Conservation (phyloP, 2,329 filamentous ascomycete species). For the Aspergillus costaricaensis region DNA sequence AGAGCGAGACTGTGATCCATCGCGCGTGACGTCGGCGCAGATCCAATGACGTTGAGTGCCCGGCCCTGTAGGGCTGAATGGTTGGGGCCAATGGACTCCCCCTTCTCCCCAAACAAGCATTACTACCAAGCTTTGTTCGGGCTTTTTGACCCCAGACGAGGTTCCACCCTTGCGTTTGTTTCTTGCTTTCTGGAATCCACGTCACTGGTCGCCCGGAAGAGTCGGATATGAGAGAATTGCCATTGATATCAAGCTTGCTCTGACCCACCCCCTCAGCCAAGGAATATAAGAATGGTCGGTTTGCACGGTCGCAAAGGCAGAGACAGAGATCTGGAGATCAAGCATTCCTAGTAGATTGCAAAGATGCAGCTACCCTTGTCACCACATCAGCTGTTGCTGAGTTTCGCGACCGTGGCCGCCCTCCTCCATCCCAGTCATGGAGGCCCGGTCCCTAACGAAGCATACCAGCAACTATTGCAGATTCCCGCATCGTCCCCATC, state of each 20-base stretch:
- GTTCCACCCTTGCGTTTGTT: background rate
- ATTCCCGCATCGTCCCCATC: constrained; percentile 8
- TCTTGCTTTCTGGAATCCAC: background rate
- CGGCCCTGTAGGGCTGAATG: constrained; percentile 8
- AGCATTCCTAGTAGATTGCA: background rate
- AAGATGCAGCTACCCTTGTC: background rate
- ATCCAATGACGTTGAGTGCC: background rate
- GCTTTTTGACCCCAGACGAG: background rate
- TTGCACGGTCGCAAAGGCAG: background rate
- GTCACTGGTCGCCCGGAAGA: background rate
- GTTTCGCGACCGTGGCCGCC: constrained; percentile 1
- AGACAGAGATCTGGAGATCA: background rate
- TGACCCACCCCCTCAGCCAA: background rate
- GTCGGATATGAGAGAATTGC: background rate
- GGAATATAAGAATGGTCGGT: background rate
- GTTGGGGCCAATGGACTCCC: background rate
- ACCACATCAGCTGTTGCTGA: background rate
- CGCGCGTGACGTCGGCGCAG: background rate
- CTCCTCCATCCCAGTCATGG: background rate
- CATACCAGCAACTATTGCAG: constrained; percentile 6
- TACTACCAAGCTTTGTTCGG: constrained; percentile 4
- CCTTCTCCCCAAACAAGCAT: constrained; percentile 5
- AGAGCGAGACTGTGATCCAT: too few species aligned
- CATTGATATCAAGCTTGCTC: background rate
- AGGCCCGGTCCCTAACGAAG: constrained; percentile 6